A percentile compares a stretch with the other conserved stretches of the same genome.
Conservation (phyloP, 2,329 filamentous ascomycete species). For the Ophiostoma tasmaniense region DNA sequence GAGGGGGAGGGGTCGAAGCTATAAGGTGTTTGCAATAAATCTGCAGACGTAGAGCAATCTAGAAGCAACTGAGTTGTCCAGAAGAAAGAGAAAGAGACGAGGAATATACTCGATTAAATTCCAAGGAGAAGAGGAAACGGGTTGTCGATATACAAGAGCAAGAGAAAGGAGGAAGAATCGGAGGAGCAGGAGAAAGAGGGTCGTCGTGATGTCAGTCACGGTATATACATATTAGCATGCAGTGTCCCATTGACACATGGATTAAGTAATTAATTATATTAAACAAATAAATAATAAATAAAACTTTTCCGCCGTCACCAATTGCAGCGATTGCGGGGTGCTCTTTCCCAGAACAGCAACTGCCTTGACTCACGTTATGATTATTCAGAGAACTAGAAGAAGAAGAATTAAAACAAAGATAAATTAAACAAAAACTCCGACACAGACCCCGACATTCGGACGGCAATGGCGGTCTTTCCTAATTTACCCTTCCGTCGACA, state of each 20-base stretch:
- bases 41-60: not conserved
- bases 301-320: not conserved
- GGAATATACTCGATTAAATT: not conserved
- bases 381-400: not conserved
- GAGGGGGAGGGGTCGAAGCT: not conserved
- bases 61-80: not conserved
- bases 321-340: conserved; percentile 2
- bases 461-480: conserved; percentile 3
- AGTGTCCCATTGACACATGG: not conserved
- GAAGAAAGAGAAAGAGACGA: not conserved
- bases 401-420: not conserved
- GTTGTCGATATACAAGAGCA: not conserved
- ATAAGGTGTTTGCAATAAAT: not conserved
- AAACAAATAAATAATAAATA: not conserved
- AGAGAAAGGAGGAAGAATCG: not conserved
- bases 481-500: not conserved
- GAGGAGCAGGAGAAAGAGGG: not conserved
- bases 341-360: not conserved
- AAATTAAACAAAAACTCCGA: not conserved
- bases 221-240: not conserved
- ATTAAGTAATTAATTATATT: not conserved
- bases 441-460: not conserved
- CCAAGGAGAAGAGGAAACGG: not conserved
- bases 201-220: conserved; percentile 2
- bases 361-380: not conserved